Evolutionary conservation across 176 grass and related monocot genomes (phyloP), one percentile per base, ranked within the genome.

Genomic region (Elaeis guineensis): DNA sequence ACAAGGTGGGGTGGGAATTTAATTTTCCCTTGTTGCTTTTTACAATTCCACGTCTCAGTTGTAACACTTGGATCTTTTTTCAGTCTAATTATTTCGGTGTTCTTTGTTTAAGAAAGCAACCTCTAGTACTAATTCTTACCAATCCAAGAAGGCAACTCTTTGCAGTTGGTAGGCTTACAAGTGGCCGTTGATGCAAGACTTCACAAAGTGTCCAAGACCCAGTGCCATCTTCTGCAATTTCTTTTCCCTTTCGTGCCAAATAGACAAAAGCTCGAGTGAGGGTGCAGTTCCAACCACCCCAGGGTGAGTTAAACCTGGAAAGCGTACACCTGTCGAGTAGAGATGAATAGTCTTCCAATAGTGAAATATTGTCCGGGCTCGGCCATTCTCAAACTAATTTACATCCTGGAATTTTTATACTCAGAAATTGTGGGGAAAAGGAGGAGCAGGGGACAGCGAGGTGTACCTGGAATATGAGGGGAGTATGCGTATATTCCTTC

Each of bases 401-500:
- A 44, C 11, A 1, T 9, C 35, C 35, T 14, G 8, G 11, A 44
- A 44, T 44, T 12, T 44, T 12, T 30, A 30, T 30, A 30, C 28
- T 30, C 5, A 30, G 28, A 30, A 30, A 30, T 0, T 5, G 28
- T 5, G 28, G 35, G 9, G 89, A 12, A 12, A 44, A 44, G 35
- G 35, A 44, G 2, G 35, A 14, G 35, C 11, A 44, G 35, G 35
- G 8, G 35, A 79, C 63, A 15, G 67, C 24, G 35, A 12, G 35
- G 12, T 59, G 49, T 65, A 83, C 87, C 87, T 73, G 84, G 87
- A 63, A 97, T 91, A 54, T 91, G 80, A 64, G 84, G 92, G 15
- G 87, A 97, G 69, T 85, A 78, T 58, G 87, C 92, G 69, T 90
- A 91, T 76, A 91, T 97, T 82, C 84, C 87, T 91, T 97, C 84